These are phyloP conservation scores for Pleurostoma richardsiae DNA, from an alignment of 2,329 filamentous ascomycete genomes.

Conservation along the genomic window DNA sequence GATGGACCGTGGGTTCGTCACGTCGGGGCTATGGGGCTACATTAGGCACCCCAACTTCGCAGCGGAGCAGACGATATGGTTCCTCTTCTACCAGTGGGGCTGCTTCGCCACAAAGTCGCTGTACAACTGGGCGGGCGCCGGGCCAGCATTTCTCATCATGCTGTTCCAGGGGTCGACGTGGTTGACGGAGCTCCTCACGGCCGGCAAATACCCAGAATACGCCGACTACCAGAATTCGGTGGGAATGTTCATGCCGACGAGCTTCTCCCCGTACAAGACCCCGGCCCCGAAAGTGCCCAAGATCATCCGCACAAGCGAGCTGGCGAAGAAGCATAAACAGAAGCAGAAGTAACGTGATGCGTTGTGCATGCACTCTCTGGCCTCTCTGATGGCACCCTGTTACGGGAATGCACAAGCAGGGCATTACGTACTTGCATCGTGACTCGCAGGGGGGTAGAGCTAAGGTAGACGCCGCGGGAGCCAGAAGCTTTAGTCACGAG, in stretches of 20 bases:
- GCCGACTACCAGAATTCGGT: constrained; percentile 76
- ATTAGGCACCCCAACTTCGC: constrained; percentile 94
- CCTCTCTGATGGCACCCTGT: too few species aligned
- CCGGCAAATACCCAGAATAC: constrained; percentile 85
- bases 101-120: constrained; percentile 66
- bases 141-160: constrained; percentile 63
- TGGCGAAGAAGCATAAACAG: constrained; percentile 38
- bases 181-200: constrained; percentile 78
- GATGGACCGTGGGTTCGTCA: constrained; percentile 84
- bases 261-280: constrained; percentile 35
- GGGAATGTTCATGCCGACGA: constrained; percentile 72
- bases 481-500: too few species aligned
- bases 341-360: constrained; percentile 18
- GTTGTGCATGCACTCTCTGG: not conserved
- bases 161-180: constrained; percentile 88
- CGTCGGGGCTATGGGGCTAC: constrained; percentile 78
- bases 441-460: too few species aligned
- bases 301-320: constrained; percentile 45
- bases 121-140: constrained; percentile 74
- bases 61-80: constrained; percentile 88
- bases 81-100: constrained; percentile 82
- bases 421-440: not conserved
- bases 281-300: constrained; percentile 31
- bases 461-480: too few species aligned
- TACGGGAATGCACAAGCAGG: not conserved